Evolutionary conservation across 345 rosid genomes (phyloP).

Genomic region (Brassica incana): DNA sequence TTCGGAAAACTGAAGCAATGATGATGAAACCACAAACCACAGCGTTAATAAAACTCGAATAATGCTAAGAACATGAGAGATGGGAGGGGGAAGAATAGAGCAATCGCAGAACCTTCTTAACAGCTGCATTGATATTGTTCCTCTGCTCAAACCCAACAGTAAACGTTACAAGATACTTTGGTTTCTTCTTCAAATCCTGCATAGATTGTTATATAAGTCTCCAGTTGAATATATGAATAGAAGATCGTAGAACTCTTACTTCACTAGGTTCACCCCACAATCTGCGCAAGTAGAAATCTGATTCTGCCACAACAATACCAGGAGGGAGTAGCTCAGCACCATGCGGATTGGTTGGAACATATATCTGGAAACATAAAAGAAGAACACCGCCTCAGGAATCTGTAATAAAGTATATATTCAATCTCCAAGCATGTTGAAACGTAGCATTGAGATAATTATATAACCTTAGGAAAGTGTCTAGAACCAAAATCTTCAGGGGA

Average conservation of each 20-base stretch:
- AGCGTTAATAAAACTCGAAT: constrained; percentile 11
- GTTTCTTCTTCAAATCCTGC: constrained; percentile 83
- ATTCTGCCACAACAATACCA: constrained; percentile 73
- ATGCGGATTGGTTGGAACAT: constrained; percentile 82
- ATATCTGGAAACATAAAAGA: constrained; percentile 52
- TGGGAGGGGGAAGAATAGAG: neutral
- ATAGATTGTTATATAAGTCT: constrained; percentile 16
- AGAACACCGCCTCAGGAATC: too few relatives aligned
- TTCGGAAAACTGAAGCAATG: constrained; percentile 66
- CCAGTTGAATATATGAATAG: neutral
- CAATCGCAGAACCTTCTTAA: constrained; percentile 64
- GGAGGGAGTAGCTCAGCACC: constrained; percentile 95
- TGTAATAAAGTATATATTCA: too few relatives aligned
- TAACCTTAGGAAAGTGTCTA: constrained; percentile 50
- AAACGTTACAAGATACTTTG: constrained; percentile 77
- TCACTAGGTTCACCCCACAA: constrained; percentile 96
- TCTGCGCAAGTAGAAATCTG: constrained; percentile 82
- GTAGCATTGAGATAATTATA: neutral
- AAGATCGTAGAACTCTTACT: constrained; percentile 45
- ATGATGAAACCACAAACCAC: constrained; percentile 33
- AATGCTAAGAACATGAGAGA: neutral
- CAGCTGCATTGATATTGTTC: constrained; percentile 61
- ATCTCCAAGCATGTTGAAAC: neutral
- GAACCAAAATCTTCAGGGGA: constrained; percentile 46
- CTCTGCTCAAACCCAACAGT: constrained; percentile 84